phyloP scores from a whole-genome alignment of 2,329 filamentous ascomycete genomes.

The Metarhizium robertsii region DNA sequence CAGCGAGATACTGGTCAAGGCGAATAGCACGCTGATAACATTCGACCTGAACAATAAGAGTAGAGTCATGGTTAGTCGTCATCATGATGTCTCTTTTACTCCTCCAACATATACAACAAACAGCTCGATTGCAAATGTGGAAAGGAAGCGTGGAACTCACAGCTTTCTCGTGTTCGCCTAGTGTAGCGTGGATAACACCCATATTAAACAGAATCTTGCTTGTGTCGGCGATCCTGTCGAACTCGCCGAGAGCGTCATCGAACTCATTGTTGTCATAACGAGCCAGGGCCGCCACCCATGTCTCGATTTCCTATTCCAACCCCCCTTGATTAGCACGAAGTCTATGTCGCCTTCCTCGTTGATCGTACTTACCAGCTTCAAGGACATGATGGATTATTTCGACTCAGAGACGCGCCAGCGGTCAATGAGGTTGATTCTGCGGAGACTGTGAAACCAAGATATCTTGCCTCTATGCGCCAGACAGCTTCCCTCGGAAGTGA shows the following conservation, averaged over 20 bases:
- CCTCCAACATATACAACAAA: not conserved
- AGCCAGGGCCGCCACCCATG: conserved; percentile 84
- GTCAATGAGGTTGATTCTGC: conserved; percentile 1
- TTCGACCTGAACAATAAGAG: conserved; percentile 55
- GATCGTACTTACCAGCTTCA: conserved; percentile 46
- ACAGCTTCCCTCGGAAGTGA: not conserved
- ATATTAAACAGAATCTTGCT: conserved; percentile 99
- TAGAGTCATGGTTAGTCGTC: not conserved
- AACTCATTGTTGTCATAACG: conserved; percentile 98
- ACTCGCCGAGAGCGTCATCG: conserved; percentile 75
- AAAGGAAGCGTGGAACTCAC: conserved; percentile 43
- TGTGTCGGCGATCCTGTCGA: conserved; percentile 83
- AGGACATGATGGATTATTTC: conserved; percentile 34
- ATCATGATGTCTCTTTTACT: not conserved
- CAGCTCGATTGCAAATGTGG: not conserved
- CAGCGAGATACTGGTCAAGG: conserved; percentile 89
- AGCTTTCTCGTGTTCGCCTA: conserved; percentile 92
- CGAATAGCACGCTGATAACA: conserved; percentile 87
- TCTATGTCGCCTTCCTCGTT: not conserved
- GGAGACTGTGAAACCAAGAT: not conserved
- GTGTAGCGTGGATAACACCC: conserved; percentile 91
- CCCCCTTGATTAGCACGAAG: not conserved
- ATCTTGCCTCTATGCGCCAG: not conserved
- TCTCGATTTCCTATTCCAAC: conserved; percentile 79
- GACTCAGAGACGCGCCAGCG: not conserved